Conservation (phyloP, 768 basidiomycete species). For the Cystoderma amianthinum region DNA sequence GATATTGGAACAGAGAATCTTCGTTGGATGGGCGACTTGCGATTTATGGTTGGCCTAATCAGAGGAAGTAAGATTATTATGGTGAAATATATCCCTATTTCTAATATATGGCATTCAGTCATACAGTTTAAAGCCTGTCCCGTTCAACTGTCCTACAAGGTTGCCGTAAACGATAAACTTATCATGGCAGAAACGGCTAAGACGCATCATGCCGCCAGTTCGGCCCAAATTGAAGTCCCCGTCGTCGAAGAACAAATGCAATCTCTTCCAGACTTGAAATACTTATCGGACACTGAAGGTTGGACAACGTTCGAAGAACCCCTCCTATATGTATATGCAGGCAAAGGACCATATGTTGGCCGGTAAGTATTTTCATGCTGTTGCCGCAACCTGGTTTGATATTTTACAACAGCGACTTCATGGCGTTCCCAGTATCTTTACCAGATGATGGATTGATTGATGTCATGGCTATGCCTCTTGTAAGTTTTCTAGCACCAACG, state of each 20-base stretch:
- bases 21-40: slow-evolving; percentile 80
- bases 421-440: slow-evolving; percentile 80
- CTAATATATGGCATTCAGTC: slow-evolving; percentile 31
- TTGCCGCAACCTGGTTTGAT: neutral
- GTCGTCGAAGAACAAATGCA: slow-evolving; percentile 9
- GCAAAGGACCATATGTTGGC: slow-evolving; percentile 72
- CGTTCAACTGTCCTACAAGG: slow-evolving; percentile 63
- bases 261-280: slow-evolving; percentile 38
- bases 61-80: slow-evolving; percentile 46
- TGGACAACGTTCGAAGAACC: slow-evolving; percentile 71
- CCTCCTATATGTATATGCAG: slow-evolving; percentile 64
- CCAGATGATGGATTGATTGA: slow-evolving; percentile 79
- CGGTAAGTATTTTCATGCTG: slow-evolving; percentile 29
- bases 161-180: slow-evolving; percentile 61
- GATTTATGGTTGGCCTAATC: slow-evolving; percentile 70
- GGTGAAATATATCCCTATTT: neutral
- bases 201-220: slow-evolving; percentile 8
- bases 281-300: slow-evolving; percentile 41
- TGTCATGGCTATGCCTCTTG: slow-evolving; percentile 56
- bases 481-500: slow-evolving; percentile 21
- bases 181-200: slow-evolving; percentile 55
- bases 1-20: slow-evolving; percentile 81
- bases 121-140: slow-evolving; percentile 57
- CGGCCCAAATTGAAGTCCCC: slow-evolving; percentile 4
- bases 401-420: slow-evolving; percentile 43